Evolutionary conservation across 345 rosid genomes (phyloP), one percentile per base, ranked within the genome.

Genomic region (Boechera divaricarpa): DNA sequence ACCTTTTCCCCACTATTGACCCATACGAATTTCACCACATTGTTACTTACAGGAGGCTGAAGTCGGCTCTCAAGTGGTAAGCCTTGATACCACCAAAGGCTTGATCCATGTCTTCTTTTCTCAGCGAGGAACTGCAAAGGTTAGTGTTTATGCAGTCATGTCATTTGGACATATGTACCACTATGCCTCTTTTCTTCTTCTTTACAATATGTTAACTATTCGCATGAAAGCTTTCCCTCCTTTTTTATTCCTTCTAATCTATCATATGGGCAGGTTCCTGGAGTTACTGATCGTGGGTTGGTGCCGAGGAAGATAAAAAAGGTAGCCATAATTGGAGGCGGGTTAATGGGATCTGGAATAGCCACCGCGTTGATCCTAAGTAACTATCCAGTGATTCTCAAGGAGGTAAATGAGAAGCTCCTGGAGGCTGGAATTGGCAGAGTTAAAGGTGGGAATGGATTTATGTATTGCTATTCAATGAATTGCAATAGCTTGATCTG

Each of bases 341-440:
- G 99, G 68, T 85, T 91, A 42, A 95, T 95, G 99, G 99, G 98
- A 72, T 95, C 98, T 54, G 99, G 99, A 79, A 95, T 95, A 74
- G 98, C 98, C 63, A 95, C 98, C 61, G 91, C 94, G 10, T 79
- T 95, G 79, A 78, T 95, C 54, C 94, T 88, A 69, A 81, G 91
- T 81, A 91, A 88, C 78, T 95, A 91, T 76, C 82, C 86, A 2
- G 99, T 95, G 67, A 83, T 92, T 62, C 80, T 95, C 73, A 95
- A 95, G 80, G 99, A 91, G 88, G 93, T 95, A 55, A 92, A 91
- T 78, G 90, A 88, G 45, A 87, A 92, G 61, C 89, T 91, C 82
- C 79, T 95, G 89, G 88, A 91, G 79, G 89, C 93, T 80, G 97
- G 99, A 33, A 83, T 95, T 45, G 88, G 75, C 59, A 86, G 98